Base-by-base conservation (phyloP, 2,329 filamentous ascomycete genomes). In the Ophiocordyceps camponoti-rufipedis region DNA sequence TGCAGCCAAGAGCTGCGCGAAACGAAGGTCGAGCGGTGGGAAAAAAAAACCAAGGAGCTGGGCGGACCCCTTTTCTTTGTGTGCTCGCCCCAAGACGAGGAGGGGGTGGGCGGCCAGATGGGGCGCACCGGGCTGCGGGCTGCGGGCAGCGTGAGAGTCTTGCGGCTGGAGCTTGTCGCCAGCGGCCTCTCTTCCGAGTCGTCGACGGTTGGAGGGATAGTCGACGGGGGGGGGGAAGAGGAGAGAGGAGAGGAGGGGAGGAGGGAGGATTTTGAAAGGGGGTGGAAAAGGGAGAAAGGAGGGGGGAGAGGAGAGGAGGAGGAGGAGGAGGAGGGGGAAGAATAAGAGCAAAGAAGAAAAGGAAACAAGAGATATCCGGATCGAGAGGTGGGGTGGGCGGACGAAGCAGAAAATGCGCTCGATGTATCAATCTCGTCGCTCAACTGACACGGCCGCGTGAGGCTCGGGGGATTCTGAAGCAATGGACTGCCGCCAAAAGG, bases 401-500 rank as follows among this genome's bases (percentile, higher is more conserved):
- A 35, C 32, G 32, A 35, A n/a, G 32, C 32, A 35, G 32, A 35
- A 35, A 35, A 35, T 35, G 32, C 32, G n/a, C 32, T 35, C 32
- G 13, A 35, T 14, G 32, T 35, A 35, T 35, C 32, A 35, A 35
- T 23, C 23, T 23, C 23, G 23, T 23, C 23, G 23, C 23, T 12
- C 32, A n/a, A 35, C 32, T 41, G 19, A 19, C 23, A 23, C 23
- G 23, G 23, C 23, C 23, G 23, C 23, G 23, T 23, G 23, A 23
- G 23, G 23, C 23, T 23, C 23, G 23, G 23, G 23, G 23, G 23
- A 23, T 23, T 49, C 47, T 51, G 49, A 48, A 51, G 48, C 49
- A 51, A 35, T 49, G 47, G 49, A 48, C 48, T 48, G 49, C 46
- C 42, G 44, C 48, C 48, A 48, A 44, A 44, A 47, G 43, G 32